Percentiles rank a stretch among this genome's conserved stretches.
phyloP scores from a whole-genome alignment of 2,329 filamentous ascomycete genomes.

The Penicillium sp. region DNA sequence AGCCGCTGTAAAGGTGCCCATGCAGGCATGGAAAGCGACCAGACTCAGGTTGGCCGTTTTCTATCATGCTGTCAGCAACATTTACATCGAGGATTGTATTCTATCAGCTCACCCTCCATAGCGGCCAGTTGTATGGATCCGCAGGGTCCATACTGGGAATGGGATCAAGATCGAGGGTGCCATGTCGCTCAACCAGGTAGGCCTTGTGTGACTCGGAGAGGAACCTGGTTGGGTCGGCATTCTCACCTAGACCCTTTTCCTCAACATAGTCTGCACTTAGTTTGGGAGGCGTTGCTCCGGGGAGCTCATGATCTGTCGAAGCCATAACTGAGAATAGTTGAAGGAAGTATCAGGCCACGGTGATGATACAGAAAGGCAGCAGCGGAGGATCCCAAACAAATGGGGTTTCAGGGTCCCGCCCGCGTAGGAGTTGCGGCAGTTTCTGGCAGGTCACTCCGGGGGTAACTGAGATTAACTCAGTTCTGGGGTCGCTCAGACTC shows the following conservation, averaged over 20 bases:
- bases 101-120: slow-evolving; percentile 42
- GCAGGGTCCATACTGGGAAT: slow-evolving; percentile 47
- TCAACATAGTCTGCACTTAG: slow-evolving; percentile 12
- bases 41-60: slow-evolving; percentile 52
- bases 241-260: slow-evolving; percentile 12
- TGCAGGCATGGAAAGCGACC: slow-evolving; percentile 55
- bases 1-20: slow-evolving; percentile 54
- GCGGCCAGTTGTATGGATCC: slow-evolving; percentile 55
- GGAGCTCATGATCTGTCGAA: background rate
- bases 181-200: slow-evolving; percentile 52
- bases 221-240: slow-evolving; percentile 5
- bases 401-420: slow-evolving; percentile 8
- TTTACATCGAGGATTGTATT: background rate
- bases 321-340: slow-evolving; percentile 3
- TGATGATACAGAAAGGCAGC: background rate
- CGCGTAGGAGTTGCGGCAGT: background rate
- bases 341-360: background rate
- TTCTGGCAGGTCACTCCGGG: background rate
- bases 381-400: background rate
- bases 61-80: slow-evolving; percentile 25
- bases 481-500: background rate
- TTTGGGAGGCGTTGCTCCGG: slow-evolving; percentile 2
- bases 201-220: slow-evolving; percentile 31
- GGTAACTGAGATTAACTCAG: background rate
- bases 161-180: slow-evolving; percentile 51